Evolutionary conservation across 2,329 filamentous ascomycete genomes (phyloP), one percentile per base, ranked within the genome.

Genomic region (Pseudofabraea citricarpa): DNA sequence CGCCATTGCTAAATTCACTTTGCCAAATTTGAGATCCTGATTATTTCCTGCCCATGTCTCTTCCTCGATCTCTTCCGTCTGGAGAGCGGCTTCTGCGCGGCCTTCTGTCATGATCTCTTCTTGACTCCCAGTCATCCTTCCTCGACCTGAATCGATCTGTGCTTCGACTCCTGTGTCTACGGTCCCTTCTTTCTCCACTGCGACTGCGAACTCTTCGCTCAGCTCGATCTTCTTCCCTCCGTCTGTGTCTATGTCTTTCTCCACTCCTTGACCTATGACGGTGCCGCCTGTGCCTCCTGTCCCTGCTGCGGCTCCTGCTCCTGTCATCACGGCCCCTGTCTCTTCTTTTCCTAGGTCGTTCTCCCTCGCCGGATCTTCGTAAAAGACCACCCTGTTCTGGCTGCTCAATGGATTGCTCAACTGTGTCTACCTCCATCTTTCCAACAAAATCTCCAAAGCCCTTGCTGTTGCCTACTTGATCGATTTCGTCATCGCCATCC

Each of bases 401-500:
- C 35, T 46, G 42, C 24, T 22, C 42, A 6, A 40, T 4, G 3
- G 38, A 23, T 8, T 40, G 44, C 22, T 46, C 43, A 36, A 46
- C 41, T 19, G 22, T 39, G 3, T 55, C 55, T 24, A 33, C 54
- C 10, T 45, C 38, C 8, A 48, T 40, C 12, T 54, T 61, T 12
- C 55, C 60, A 12, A 60, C 56, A 44, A 57, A 62, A 26, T 57
- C 53, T 8, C 59, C 54, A 52, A 62, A 62, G 5, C 56, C 52
- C 5, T 50, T 57, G 2, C 51, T 54, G 37, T 51, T 56, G 10
- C 52, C 58, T 15, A 56, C 44, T 23, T 53, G 56, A 7, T 56
- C 57, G 37, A 57, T 47, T 13, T 57, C 66, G 19, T 62, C 69
- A 41, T 63, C 70, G 23, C 60, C 64, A 8, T 55, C 64, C 36